These are phyloP conservation scores for Xylaria sp. DNA, from an alignment of 2,329 filamentous ascomycete genomes.

Conservation along the genomic window DNA sequence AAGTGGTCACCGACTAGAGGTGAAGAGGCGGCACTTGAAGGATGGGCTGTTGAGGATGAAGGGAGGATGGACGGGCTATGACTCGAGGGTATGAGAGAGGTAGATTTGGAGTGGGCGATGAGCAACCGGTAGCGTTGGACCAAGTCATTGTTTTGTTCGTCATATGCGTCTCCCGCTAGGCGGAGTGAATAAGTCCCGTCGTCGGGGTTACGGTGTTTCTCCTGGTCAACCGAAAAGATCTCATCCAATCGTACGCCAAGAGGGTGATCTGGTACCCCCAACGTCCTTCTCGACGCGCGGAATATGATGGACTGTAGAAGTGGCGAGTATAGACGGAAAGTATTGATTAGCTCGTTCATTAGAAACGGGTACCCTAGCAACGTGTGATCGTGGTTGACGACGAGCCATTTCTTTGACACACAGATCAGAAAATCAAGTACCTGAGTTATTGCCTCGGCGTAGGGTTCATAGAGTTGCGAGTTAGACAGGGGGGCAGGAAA, in stretches of 20 bases:
- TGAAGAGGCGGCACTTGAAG: slow-evolving; percentile 20
- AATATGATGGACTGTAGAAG: slow-evolving; percentile 66
- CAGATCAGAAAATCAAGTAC: slow-evolving; percentile 58
- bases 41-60: slow-evolving; percentile 18
- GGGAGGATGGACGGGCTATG: slow-evolving; percentile 21
- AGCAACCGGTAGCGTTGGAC: slow-evolving; percentile 36
- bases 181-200: slow-evolving; percentile 36
- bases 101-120: slow-evolving; percentile 23
- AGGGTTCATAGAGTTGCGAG: slow-evolving; percentile 36
- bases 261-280: slow-evolving; percentile 53
- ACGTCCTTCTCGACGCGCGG: slow-evolving; percentile 59
- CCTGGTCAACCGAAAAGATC: slow-evolving; percentile 52
- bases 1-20: slow-evolving; percentile 17
- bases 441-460: slow-evolving; percentile 40
- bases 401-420: slow-evolving; percentile 55
- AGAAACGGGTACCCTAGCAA: slow-evolving; percentile 62
- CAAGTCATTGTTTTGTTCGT: slow-evolving; percentile 40
- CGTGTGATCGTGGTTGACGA: slow-evolving; percentile 51
- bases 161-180: slow-evolving; percentile 31
- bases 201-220: slow-evolving; percentile 44
- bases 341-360: slow-evolving; percentile 63
- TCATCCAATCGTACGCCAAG: slow-evolving; percentile 50
- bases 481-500: slow-evolving; percentile 50
- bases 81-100: slow-evolving; percentile 17
- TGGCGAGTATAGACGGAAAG: slow-evolving; percentile 60